Evolutionary conservation across 1,139 yeast genomes (phyloP), one percentile per base, ranked within the genome.

Genomic region (Debaryomyces udenii): DNA sequence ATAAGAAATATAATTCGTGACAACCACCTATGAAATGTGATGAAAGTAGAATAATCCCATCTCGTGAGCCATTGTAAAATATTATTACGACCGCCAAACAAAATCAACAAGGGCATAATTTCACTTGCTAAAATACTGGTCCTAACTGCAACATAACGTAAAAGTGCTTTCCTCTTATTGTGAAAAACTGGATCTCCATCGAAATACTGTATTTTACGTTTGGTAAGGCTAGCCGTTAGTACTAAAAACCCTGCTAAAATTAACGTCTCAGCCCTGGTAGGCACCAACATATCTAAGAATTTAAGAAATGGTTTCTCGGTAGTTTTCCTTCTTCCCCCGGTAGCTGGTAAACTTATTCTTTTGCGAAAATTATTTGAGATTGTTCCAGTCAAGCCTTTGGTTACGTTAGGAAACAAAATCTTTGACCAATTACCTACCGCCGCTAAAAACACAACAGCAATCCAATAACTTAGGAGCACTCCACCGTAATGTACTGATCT

Each of bases 71-170:
- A 66, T 45, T 78, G 74, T 28, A 83, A 56, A 39, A 82, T 59
- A 55, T 83, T 83, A 58, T 75, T 81, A 50, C 90, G 66, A 4
- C 87, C 86, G 0, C 82, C 86, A 62, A 82, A 72, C 27, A 78
- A 54, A 30, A 81, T 64, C 18, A 81, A 52, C 9, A 81, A 50
- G 0, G 86, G 86, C 51, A 77, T 55, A 45, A 77, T 62, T 18
- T 74, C 71, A 35, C 82, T 72, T 3, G 80, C 72, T 30, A 83
- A 55, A 24, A 81, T 70, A 23, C 88, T 86, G 0, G 84, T 62
- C 46, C 91, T 68, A 34, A 74, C 82, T 1, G 79, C 81, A 44
- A 70, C 57, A 53, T 68, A 79, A 22, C 74, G 51, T 27, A 61
- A 45, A 14, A 61, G 41, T 0, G 62, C 66, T 3, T 22, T 4